A percentile compares a stretch with the other conserved stretches of the same genome.
Evolutionary conservation across 805 yeast species (phyloP).

Genomic region (Wickerhamomyces strasburgensis): DNA sequence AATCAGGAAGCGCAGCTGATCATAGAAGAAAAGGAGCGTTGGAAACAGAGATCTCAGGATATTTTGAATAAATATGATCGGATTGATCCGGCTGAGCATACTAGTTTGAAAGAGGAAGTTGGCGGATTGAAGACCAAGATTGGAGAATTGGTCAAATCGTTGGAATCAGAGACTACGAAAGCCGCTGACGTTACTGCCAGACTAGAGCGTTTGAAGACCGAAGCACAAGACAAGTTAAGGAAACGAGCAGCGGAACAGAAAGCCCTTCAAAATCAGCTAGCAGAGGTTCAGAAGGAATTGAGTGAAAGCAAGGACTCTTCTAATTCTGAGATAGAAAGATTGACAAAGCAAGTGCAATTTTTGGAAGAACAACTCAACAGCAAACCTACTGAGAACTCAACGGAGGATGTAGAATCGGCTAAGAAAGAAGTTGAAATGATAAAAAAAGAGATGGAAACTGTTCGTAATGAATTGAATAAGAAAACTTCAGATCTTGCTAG

Average conservation of each 20-base stretch:
- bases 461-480: constrained; percentile 14
- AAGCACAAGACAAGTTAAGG: constrained; percentile 27
- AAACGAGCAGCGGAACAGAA: constrained; percentile 21
- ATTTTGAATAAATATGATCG: constrained; percentile 41
- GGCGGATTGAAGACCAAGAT: constrained; percentile 19
- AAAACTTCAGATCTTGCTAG: constrained; percentile 23
- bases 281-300: constrained; percentile 16
- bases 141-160: constrained; percentile 20
- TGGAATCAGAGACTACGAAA: constrained; percentile 20
- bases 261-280: constrained; percentile 13
- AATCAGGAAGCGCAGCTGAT: constrained; percentile 43
- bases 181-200: constrained; percentile 17
- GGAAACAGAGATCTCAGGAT: constrained; percentile 51
- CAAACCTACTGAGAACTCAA: constrained; percentile 1
- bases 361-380: constrained; percentile 9
- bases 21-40: constrained; percentile 51
- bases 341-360: constrained; percentile 9
- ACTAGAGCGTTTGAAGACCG: constrained; percentile 18
- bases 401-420: constrained; percentile 7
- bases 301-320: constrained; percentile 9
- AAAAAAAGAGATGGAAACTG: constrained; percentile 9
- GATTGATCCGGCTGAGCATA: constrained; percentile 42
- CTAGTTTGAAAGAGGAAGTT: constrained; percentile 30
- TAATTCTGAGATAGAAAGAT: constrained; percentile 17
- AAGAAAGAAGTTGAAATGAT: constrained; percentile 2